Conservation (phyloP, 306 rosid species). For the Begonia masoniana region DNA sequence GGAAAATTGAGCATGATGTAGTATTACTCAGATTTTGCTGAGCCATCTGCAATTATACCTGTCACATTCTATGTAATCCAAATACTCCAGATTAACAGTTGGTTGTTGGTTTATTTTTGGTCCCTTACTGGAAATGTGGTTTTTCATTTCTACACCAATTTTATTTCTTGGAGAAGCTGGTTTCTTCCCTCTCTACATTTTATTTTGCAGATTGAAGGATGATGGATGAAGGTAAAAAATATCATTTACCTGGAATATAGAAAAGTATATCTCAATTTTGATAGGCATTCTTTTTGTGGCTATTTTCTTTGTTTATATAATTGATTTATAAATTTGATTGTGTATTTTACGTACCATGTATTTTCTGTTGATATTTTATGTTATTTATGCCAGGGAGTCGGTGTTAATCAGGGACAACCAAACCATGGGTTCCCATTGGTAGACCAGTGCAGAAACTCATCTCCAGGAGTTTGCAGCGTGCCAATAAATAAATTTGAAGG, state of each 20-base stretch:
- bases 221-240: too few species aligned
- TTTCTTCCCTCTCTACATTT: background rate
- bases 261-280: too few species aligned
- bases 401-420: constrained; percentile 46
- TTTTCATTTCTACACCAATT: constrained; percentile 4
- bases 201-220: too few species aligned
- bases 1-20: background rate
- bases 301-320: too few species aligned
- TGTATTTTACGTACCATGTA: constrained; percentile 1
- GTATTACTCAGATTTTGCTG: too few species aligned
- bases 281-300: too few species aligned
- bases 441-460: constrained; percentile 50
- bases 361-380: background rate
- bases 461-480: constrained; percentile 39
- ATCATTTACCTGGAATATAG: too few species aligned
- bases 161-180: constrained; percentile 9
- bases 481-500: constrained; percentile 52
- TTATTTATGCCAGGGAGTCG: constrained; percentile 32
- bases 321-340: background rate
- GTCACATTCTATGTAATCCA: too few species aligned
- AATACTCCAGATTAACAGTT: too few species aligned
- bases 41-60: too few species aligned
- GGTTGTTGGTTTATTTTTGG: constrained; percentile 2
- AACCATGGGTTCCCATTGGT: constrained; percentile 53
- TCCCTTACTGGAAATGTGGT: constrained; percentile 3